Conservation (phyloP, 306 rosid genomes). For the Glycine latifolia region DNA sequence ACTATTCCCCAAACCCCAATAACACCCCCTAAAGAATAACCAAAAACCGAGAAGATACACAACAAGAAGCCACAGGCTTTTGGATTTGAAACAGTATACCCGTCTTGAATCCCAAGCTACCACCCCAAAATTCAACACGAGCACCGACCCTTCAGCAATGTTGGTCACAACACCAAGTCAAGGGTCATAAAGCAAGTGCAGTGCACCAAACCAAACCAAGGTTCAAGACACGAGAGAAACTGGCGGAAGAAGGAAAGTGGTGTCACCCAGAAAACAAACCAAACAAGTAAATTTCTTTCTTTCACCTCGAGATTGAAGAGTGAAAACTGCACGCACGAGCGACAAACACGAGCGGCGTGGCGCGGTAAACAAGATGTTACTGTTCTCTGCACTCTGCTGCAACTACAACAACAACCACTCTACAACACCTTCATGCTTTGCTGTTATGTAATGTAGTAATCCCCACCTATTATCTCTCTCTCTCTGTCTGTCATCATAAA, state of each 20-base stretch:
- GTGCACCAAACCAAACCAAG: constrained; percentile 52
- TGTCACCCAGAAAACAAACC: constrained; percentile 41
- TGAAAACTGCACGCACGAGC: constrained; percentile 57
- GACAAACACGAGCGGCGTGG: constrained; percentile 71
- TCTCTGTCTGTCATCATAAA: constrained; percentile 26
- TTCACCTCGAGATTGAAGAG: constrained; percentile 43
- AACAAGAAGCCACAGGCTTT: constrained; percentile 42
- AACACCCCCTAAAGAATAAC: constrained; percentile 32
- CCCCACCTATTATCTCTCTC: constrained; percentile 47
- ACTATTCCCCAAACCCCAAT: constrained; percentile 46
- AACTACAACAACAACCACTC: constrained; percentile 46
- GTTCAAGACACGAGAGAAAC: constrained; percentile 52
- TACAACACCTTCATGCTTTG: constrained; percentile 16
- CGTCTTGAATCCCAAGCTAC: constrained; percentile 55
- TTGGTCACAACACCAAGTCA: constrained; percentile 51
- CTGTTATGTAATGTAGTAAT: constrained; percentile 9
- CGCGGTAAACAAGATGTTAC: constrained; percentile 59
- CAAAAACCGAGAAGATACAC: constrained; percentile 22
- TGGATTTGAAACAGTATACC: constrained; percentile 50
- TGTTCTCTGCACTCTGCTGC: constrained; percentile 41
- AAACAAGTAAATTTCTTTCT: background rate
- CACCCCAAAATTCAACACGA: constrained; percentile 50
- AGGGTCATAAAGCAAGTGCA: constrained; percentile 57
- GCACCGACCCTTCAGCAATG: constrained; percentile 72
- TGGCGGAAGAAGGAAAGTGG: constrained; percentile 70